Evolutionary conservation across 1,284 basidiomycete species (phyloP).

Genomic region (Malassezia pachydermatis): DNA sequence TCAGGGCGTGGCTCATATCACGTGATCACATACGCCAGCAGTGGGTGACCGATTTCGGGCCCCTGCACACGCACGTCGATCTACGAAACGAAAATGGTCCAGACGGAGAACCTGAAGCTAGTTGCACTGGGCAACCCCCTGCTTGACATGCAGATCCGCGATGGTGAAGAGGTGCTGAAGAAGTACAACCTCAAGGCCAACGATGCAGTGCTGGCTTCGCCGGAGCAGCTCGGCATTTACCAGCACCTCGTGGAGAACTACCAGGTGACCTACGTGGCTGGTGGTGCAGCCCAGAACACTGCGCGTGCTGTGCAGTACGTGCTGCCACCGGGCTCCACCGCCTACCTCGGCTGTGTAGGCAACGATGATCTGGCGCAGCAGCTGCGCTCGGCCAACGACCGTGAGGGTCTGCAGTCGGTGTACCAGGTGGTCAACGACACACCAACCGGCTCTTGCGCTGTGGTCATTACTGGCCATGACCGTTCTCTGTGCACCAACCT

Average conservation of each 20-base stretch:
- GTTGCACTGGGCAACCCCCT: conserved; percentile 48
- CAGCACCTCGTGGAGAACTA: conserved; percentile 71
- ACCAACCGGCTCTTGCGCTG: conserved; percentile 93
- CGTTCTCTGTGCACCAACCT: conserved; percentile 88
- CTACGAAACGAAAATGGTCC: conserved; percentile 7
- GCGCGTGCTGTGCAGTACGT: conserved; percentile 86
- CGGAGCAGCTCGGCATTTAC: conserved; percentile 67
- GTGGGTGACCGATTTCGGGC: background rate
- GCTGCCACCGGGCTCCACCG: conserved; percentile 62
- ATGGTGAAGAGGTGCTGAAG: conserved; percentile 71
- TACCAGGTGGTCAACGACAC: conserved; percentile 79
- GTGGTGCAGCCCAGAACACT: conserved; percentile 92
- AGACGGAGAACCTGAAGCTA: conserved; percentile 33
- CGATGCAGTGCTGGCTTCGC: conserved; percentile 89
- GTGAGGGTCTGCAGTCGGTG: conserved; percentile 76
- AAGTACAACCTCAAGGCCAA: conserved; percentile 90
- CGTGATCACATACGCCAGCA: conserved; percentile 8
- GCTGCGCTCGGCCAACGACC: conserved; percentile 80
- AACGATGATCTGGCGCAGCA: conserved; percentile 81
- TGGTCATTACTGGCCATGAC: conserved; percentile 85
- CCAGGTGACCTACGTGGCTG: conserved; percentile 81
- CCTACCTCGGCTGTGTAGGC: conserved; percentile 89
- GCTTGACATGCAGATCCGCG: conserved; percentile 50
- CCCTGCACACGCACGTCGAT: background rate
- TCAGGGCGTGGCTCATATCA: conserved; percentile 1